Percentiles rank a stretch among this genome's conserved stretches.
These are phyloP conservation scores for Aureobasidium sp. DNA, from an alignment of 2,329 filamentous ascomycete species.

Conservation along the genomic window DNA sequence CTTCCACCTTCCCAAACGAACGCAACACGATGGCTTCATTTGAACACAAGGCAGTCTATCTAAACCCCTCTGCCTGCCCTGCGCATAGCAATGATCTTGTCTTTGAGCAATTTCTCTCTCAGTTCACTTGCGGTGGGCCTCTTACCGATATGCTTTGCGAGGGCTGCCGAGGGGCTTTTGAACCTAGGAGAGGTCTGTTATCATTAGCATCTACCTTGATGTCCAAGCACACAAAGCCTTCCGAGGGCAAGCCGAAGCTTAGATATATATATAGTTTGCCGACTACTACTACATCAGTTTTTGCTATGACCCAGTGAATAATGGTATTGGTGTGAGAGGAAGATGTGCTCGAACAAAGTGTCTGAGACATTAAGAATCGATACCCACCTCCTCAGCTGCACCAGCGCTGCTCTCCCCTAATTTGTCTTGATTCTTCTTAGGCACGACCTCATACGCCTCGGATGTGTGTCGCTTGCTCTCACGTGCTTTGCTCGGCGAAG, in stretches of 20 bases:
- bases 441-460: not conserved
- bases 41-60: not conserved
- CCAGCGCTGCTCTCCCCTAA: conserved; percentile 8
- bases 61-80: not conserved
- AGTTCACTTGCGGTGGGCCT: conserved; percentile 14
- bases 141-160: conserved; percentile 3
- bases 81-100: conserved; percentile 5
- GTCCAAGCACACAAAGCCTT: not conserved
- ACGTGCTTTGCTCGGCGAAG: not conserved
- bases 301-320: not conserved
- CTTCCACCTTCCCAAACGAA: not conserved
- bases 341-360: not conserved
- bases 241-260: not conserved
- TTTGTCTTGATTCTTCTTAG: not conserved
- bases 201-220: conserved; percentile 6
- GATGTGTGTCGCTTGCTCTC: not conserved
- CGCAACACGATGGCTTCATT: not conserved
- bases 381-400: conserved; percentile 14
- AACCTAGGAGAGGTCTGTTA: not conserved
- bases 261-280: not conserved
- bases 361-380: not conserved
- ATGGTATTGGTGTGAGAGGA: not conserved
- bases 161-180: not conserved
- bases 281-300: not conserved
- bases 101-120: conserved; percentile 15